phyloP scores from a whole-genome alignment of 306 rosid genomes.

The Begonia masoniana region DNA sequence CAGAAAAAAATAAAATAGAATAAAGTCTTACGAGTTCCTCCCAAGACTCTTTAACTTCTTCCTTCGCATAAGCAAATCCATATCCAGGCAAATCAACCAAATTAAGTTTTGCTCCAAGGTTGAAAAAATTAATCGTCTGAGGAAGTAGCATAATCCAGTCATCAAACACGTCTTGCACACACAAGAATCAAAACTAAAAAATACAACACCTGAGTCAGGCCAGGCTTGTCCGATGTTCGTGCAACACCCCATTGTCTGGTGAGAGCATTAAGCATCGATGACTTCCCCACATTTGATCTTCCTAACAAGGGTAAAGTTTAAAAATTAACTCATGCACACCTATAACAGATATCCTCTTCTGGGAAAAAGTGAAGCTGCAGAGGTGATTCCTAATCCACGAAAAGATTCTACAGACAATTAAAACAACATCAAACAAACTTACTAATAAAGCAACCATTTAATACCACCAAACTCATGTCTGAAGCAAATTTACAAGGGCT shows the following conservation, averaged over 20 bases:
- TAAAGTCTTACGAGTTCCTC: conserved; percentile 70
- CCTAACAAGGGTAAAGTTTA: conserved; percentile 26
- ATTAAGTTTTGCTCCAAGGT: conserved; percentile 56
- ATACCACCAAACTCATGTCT: too few species aligned
- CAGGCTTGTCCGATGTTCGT: conserved; percentile 85
- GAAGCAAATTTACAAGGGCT: too few species aligned
- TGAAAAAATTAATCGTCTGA: conserved; percentile 84
- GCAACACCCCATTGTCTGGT: conserved; percentile 97
- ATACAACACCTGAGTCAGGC: conserved; percentile 70
- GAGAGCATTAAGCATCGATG: conserved; percentile 85
- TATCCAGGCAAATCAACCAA: conserved; percentile 96
- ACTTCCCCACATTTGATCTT: conserved; percentile 95
- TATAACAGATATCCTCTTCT: too few species aligned
- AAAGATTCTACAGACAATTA: too few species aligned
- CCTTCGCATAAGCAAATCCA: conserved; percentile 97
- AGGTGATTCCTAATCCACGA: too few species aligned
- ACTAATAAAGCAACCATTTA: too few species aligned
- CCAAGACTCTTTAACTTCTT: conserved; percentile 93
- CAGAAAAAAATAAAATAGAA: too few species aligned
- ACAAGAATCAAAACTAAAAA: neutral
- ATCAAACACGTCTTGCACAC: conserved; percentile 6
- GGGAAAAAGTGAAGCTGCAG: too few species aligned
- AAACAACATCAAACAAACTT: too few species aligned
- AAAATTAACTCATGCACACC: neutral
- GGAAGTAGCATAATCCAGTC: conserved; percentile 7